These are phyloP conservation scores for Neolentinus lepideus DNA, from an alignment of 1,284 basidiomycete species.

Conservation along the genomic window DNA sequence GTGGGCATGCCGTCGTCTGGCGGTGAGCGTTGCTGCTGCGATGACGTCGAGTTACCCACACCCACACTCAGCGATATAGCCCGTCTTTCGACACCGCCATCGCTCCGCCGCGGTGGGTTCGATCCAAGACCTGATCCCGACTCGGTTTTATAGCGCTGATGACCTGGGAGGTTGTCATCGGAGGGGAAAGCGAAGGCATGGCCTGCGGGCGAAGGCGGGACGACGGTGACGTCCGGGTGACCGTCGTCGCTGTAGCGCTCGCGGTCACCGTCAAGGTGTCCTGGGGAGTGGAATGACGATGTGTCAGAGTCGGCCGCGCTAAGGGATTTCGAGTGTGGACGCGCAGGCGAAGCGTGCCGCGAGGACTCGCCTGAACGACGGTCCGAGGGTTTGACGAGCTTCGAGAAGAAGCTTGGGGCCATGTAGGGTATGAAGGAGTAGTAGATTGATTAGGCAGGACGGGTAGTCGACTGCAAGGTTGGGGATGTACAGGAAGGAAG, in stretches of 20 bases:
- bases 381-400: conserved; percentile 22
- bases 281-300: conserved; percentile 1
- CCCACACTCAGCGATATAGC: background rate
- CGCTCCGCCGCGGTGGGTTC: background rate
- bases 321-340: conserved; percentile 5
- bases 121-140: conserved; percentile 19
- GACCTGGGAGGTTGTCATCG: conserved; percentile 17
- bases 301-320: conserved; percentile 4
- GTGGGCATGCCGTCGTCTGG: conserved; percentile 4
- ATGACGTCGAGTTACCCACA: background rate
- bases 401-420: conserved; percentile 30
- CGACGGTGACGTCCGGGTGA: conserved; percentile 43
- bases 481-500: background rate
- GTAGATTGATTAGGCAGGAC: too few relatives aligned
- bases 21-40: background rate
- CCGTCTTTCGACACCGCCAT: background rate
- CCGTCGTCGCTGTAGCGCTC: conserved; percentile 17
- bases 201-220: conserved; percentile 45
- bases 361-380: conserved; percentile 8
- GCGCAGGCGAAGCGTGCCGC: conserved; percentile 9
- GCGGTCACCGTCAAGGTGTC: conserved; percentile 10
- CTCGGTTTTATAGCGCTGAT: background rate
- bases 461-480: background rate
- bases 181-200: conserved; percentile 2
- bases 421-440: conserved; percentile 12